A percentile compares a stretch with the other conserved stretches of the same genome.
Conservation (phyloP, 2,329 filamentous ascomycete species). For the Ophiostoma triangulosporum region DNA sequence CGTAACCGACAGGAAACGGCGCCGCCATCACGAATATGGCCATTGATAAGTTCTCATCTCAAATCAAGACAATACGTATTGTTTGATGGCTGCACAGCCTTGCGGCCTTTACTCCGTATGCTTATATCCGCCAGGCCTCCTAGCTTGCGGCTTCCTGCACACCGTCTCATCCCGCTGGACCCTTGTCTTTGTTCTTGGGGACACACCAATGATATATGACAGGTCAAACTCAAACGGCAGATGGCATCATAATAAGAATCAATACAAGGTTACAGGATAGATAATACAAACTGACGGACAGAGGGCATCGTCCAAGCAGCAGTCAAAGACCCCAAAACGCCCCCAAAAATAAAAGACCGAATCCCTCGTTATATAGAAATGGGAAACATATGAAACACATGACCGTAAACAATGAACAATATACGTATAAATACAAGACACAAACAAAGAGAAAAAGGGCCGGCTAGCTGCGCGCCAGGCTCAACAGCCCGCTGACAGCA, state of each 20-base stretch:
- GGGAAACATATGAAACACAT: not conserved
- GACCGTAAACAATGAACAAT: not conserved
- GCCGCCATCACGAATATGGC: too few relatives aligned
- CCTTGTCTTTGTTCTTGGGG: not conserved
- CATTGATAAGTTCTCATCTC: too few relatives aligned
- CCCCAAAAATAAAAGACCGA: not conserved
- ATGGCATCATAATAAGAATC: not conserved
- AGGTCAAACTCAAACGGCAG: too few relatives aligned
- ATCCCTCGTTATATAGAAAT: not conserved
- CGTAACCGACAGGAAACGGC: too few relatives aligned
- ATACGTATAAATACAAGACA: not conserved
- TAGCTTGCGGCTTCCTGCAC: not conserved
- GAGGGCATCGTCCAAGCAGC: too few relatives aligned
- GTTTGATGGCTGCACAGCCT: too few relatives aligned
- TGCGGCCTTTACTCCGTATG: too few relatives aligned
- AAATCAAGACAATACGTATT: too few relatives aligned
- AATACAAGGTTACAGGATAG: not conserved
- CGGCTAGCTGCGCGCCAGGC: slow-evolving; percentile 20
- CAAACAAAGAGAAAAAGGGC: not conserved
- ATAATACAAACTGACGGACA: too few relatives aligned
- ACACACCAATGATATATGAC: too few relatives aligned
- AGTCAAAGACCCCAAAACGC: not conserved
- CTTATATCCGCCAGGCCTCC: too few relatives aligned
- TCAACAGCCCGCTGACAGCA: slow-evolving; percentile 38
- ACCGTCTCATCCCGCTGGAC: not conserved